Evolutionary conservation across 495 filamentous ascomycete species (phyloP).

Genomic region (Patellaria atrata): DNA sequence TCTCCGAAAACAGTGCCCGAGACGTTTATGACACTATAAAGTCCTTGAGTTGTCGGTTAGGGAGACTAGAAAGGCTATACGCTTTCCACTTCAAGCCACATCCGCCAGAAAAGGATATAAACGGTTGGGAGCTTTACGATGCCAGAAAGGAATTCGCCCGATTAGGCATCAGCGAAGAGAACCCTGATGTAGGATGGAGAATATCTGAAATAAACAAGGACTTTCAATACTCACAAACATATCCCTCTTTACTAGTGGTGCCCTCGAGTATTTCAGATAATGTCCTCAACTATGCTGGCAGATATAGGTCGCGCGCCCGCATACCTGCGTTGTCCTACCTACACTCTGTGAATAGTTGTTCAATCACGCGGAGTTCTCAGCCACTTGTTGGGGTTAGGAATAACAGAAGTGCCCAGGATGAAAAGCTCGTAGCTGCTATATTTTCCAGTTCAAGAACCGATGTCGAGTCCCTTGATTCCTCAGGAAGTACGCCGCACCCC

Average conservation of each 20-base stretch:
- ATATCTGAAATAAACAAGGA: slow-evolving; percentile 81
- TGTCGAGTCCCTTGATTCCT: slow-evolving; percentile 29
- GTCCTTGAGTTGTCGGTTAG: slow-evolving; percentile 64
- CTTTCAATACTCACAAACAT: slow-evolving; percentile 91
- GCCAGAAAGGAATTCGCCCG: slow-evolving; percentile 64
- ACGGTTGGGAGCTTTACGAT: slow-evolving; percentile 85
- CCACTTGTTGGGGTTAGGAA: slow-evolving; percentile 75
- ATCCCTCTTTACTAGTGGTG: slow-evolving; percentile 71
- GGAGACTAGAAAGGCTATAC: slow-evolving; percentile 77
- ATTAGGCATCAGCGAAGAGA: slow-evolving; percentile 67
- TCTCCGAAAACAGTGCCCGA: slow-evolving; percentile 53
- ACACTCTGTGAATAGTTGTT: slow-evolving; percentile 92
- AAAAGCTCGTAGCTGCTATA: slow-evolving; percentile 82
- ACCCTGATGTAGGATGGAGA: slow-evolving; percentile 65
- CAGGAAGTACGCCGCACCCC: slow-evolving; percentile 27
- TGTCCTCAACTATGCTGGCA: slow-evolving; percentile 82
- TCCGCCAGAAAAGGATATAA: slow-evolving; percentile 54
- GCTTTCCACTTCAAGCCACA: slow-evolving; percentile 75
- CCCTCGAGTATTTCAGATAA: slow-evolving; percentile 88
- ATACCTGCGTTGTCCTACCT: slow-evolving; percentile 86
- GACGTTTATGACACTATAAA: slow-evolving; percentile 87
- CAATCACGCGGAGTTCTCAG: slow-evolving; percentile 90
- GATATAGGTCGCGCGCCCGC: slow-evolving; percentile 72
- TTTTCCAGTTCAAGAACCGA: slow-evolving; percentile 59
- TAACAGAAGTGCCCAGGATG: slow-evolving; percentile 89